phyloP scores from a whole-genome alignment of 2,329 filamentous ascomycete species.

The Ambrosiella xylebori region DNA sequence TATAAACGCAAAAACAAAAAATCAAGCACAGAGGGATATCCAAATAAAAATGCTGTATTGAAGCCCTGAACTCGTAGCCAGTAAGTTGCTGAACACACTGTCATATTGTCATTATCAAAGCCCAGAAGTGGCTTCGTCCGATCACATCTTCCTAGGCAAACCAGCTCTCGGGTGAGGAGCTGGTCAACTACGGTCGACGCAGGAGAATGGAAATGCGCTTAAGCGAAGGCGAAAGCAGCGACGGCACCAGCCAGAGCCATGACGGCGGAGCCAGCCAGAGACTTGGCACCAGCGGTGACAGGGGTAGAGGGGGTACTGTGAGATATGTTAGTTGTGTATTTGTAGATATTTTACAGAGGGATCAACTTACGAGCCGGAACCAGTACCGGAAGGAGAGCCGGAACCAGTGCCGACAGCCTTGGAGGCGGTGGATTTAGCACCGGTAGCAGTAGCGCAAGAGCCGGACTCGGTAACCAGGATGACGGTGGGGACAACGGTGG shows the following conservation, averaged over 20 bases:
- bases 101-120: slow-evolving; percentile 12
- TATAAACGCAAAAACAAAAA: slow-evolving; percentile 5
- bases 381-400: slow-evolving; percentile 25
- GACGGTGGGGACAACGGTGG: slow-evolving; percentile 37
- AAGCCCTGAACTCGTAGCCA: slow-evolving; percentile 11
- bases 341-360: not conserved
- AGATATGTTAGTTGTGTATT: slow-evolving; percentile 3
- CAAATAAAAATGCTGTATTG: slow-evolving; percentile 13
- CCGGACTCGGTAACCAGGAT: slow-evolving; percentile 26
- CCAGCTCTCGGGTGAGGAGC: not conserved
- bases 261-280: slow-evolving; percentile 34
- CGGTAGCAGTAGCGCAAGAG: slow-evolving; percentile 23
- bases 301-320: slow-evolving; percentile 19
- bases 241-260: slow-evolving; percentile 38
- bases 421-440: slow-evolving; percentile 18
- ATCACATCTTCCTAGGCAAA: slow-evolving; percentile 5
- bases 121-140: slow-evolving; percentile 12
- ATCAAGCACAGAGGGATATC: slow-evolving; percentile 12
- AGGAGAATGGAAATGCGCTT: slow-evolving; percentile 21
- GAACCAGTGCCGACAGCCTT: slow-evolving; percentile 24
- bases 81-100: slow-evolving; percentile 6
- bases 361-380: slow-evolving; percentile 22
- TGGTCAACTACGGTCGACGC: not conserved
- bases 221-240: slow-evolving; percentile 36
- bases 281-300: slow-evolving; percentile 34